Evolutionary conservation across 495 filamentous ascomycete species (phyloP), one percentile per base, ranked within the genome.

Genomic region (Penicillium pancosmium): DNA sequence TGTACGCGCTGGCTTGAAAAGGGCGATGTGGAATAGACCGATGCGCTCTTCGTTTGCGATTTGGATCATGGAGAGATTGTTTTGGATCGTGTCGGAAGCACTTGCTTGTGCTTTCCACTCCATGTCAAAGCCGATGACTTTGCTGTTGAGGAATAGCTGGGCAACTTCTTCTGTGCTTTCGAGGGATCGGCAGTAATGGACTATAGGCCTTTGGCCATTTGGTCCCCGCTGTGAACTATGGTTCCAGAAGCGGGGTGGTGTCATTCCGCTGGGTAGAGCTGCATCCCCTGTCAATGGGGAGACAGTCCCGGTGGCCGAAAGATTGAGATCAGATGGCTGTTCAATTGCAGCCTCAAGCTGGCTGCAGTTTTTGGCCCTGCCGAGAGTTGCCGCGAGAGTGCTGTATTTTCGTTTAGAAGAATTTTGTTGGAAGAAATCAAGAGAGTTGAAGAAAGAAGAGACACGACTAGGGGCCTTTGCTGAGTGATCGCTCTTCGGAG

Each of bases 111-210:
- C 59, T 59, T 80, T 74, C 92, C 92, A 97, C 74, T 97, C 92
- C 63, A 97, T 79, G 67, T 97, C 92, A 60, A 96, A 91, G 8
- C 91, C 90, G 38, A 96, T 68, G 10, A 96, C 69, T 54, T 84
- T 78, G 63, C 93, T 84, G 12, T 84, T 56, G 40, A 87, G 68
- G 60, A 97, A 93, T 38, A 89, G 82, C 33, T 86, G 71, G 15
- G 87, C 76, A 2, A 91, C 80, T 11, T 75, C 71, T 66, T 96
- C 89, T 3, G 88, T 86, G 3, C 81, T 85, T 51, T 81, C 73
- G n/a, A 76, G 78, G 46, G 78, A 86, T 51, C 75, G 82, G 76
- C 91, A 93, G 66, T 95, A 95, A 67, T 95, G 87, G 4, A 96
- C 83, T 43, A 76, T 79, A 31, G 90, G 81, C 41, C 70, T 67